phyloP scores from a whole-genome alignment of 257 asterid species.

The Nicotiana undulata region DNA sequence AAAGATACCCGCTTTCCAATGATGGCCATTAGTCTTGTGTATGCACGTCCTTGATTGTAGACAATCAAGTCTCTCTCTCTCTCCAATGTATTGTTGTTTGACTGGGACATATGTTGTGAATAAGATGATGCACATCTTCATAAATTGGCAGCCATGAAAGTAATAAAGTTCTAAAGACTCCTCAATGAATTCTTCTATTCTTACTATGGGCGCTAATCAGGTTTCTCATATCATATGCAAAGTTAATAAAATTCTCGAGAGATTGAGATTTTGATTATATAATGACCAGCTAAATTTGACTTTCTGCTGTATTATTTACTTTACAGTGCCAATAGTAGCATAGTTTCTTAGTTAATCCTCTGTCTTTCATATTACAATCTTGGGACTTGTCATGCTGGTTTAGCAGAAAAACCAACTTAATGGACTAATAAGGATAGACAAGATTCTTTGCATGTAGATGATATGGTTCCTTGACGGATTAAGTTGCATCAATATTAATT shows the following conservation, averaged over 20 bases:
- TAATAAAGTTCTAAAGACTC: not conserved
- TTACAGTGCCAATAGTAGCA: not conserved
- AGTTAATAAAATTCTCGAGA: not conserved
- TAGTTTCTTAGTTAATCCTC: not conserved
- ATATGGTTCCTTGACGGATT: not conserved
- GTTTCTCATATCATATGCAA: not conserved
- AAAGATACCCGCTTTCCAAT: not conserved
- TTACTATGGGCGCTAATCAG: not conserved
- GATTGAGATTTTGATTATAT: not conserved
- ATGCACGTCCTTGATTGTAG: not conserved
- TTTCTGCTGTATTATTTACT: not conserved
- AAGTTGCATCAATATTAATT: not conserved
- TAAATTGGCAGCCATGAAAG: not conserved
- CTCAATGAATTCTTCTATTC: not conserved
- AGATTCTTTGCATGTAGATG: not conserved
- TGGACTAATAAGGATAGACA: not conserved
- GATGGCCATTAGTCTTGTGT: not conserved
- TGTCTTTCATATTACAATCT: not conserved
- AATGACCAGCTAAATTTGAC: not conserved
- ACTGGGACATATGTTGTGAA: not conserved
- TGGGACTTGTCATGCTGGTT: not conserved
- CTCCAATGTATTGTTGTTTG: not conserved
- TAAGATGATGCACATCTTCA: not conserved
- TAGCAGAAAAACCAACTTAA: not conserved
- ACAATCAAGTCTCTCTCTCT: not conserved